Percentiles rank a stretch among this genome's conserved stretches.
These are phyloP conservation scores for Bauhinia variegata DNA, from an alignment of 306 rosid species.

Conservation along the genomic window DNA sequence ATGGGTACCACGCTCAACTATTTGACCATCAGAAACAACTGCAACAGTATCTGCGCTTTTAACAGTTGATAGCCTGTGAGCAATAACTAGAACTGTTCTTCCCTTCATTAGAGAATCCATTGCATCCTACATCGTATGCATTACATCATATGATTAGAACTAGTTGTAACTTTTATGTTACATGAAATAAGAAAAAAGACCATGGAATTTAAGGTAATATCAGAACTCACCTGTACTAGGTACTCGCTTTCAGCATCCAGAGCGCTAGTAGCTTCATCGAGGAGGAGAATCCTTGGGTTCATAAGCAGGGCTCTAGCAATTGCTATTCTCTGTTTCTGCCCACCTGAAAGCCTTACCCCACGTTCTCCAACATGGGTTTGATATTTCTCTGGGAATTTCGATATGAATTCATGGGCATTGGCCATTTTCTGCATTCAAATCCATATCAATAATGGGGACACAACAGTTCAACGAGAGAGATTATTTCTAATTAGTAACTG, in stretches of 20 bases:
- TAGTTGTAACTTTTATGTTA: not conserved
- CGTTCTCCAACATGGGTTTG: constrained; percentile 71
- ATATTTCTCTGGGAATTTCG: constrained; percentile 66
- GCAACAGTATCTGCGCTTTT: constrained; percentile 44
- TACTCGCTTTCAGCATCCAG: constrained; percentile 79
- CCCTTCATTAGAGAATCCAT: constrained; percentile 49
- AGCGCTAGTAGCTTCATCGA: constrained; percentile 85
- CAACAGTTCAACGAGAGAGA: constrained; percentile 19
- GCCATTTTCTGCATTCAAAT: constrained; percentile 73
- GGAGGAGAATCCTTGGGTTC: constrained; percentile 67
- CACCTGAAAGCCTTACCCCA: constrained; percentile 74
- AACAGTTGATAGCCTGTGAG: constrained; percentile 53
- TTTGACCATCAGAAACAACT: constrained; percentile 45
- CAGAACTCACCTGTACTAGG: constrained; percentile 60
- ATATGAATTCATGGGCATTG: constrained; percentile 66
- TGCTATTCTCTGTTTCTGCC: constrained; percentile 78
- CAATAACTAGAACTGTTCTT: constrained; percentile 49
- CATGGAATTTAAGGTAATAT: not conserved
- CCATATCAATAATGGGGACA: constrained; percentile 28
- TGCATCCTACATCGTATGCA: constrained; percentile 38
- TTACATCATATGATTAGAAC: too few relatives aligned
- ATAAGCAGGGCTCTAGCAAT: constrained; percentile 75
- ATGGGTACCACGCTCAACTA: constrained; percentile 45
- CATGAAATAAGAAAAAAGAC: not conserved
- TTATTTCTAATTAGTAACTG: constrained; percentile 1